Evolutionary conservation across 2,329 filamentous ascomycete species (phyloP), one percentile per base, ranked within the genome.

Genomic region (Blumeria graminis): DNA sequence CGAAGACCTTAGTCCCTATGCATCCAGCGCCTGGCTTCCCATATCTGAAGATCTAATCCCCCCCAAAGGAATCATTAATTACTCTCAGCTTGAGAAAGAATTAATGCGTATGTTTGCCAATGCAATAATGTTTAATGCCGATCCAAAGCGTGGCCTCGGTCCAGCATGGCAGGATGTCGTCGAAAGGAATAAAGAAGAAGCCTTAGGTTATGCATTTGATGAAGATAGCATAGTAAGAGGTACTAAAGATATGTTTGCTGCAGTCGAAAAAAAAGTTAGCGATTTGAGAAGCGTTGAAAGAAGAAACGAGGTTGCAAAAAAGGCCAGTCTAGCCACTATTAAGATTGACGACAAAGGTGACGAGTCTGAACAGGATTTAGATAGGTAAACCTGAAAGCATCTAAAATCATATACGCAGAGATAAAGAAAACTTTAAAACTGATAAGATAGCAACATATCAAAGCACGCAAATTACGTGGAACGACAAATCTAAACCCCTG

Each of bases 101-200:
- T 72, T 96, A 10, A 86, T 93, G 63, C 85, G 93, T 63, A 95
- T 96, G 86, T 94, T 96, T 68, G 87, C 88, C 62, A 96, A 96
- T 65, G 90, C 92, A 16, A 84, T 95, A 69, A 96, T 98, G 92
- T 98, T 94, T 72, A 96, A 96, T 63, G 81, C 85, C 0, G 86
- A 94, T 60, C 81, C 83, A 0, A 74, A 84, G 61, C 77, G 82
- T 32, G 83, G 84, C 0, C 84, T 88, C 60, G 61, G 62, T 0
- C 33, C 61, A 60, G 34, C 62, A 60, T 67, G 77, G 63, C 69
- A 71, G 57, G 64, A 63, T 3, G 67, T 64, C 0, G 69, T 68
- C 43, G 68, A 68, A 10, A 71, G 70, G n/a, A 67, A 64, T 0
- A 69, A 68, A 46, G 68, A 68, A 9, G 71, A 70, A 16, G 69